Percentiles rank a stretch among this genome's conserved stretches.
Conservation (phyloP, 2,329 filamentous ascomycete species). For the Tolypocladium inflatum region DNA sequence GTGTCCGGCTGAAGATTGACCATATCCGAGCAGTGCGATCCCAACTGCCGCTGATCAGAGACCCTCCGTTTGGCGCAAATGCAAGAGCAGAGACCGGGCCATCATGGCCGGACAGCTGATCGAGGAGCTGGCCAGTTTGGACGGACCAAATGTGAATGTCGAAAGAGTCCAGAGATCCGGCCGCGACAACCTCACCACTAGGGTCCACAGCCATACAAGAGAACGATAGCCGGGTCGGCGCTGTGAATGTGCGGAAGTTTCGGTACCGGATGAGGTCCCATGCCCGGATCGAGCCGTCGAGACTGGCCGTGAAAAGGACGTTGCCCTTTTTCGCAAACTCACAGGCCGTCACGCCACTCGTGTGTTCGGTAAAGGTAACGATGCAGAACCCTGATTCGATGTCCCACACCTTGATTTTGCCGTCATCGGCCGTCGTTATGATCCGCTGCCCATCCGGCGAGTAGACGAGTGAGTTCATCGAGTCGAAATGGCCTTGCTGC, state of each 20-base stretch:
- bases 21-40: slow-evolving; percentile 91
- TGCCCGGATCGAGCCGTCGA: slow-evolving; percentile 88
- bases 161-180: slow-evolving; percentile 90
- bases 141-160: slow-evolving; percentile 99
- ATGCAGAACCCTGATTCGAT: slow-evolving; percentile 94
- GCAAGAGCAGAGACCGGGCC: slow-evolving; percentile 82
- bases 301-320: slow-evolving; percentile 87
- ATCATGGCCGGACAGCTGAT: slow-evolving; percentile 85
- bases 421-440: slow-evolving; percentile 89
- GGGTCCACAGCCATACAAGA: slow-evolving; percentile 94
- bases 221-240: slow-evolving; percentile 83
- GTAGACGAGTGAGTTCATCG: slow-evolving; percentile 88
- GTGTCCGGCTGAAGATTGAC: slow-evolving; percentile 89
- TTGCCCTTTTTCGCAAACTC: slow-evolving; percentile 94
- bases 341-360: slow-evolving; percentile 85
- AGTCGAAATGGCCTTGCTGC: slow-evolving; percentile 94
- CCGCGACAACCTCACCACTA: slow-evolving; percentile 91
- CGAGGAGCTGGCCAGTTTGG: slow-evolving; percentile 89
- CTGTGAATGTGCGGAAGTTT: slow-evolving; percentile 96
- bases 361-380: slow-evolving; percentile 96
- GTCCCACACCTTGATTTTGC: slow-evolving; percentile 98
- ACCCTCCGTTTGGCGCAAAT: slow-evolving; percentile 78
- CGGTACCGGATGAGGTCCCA: slow-evolving; percentile 95
- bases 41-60: slow-evolving; percentile 89
- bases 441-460: slow-evolving; percentile 89